Evolutionary conservation across 2,329 filamentous ascomycete genomes (phyloP).

Genomic region (Scorias spongiosa): DNA sequence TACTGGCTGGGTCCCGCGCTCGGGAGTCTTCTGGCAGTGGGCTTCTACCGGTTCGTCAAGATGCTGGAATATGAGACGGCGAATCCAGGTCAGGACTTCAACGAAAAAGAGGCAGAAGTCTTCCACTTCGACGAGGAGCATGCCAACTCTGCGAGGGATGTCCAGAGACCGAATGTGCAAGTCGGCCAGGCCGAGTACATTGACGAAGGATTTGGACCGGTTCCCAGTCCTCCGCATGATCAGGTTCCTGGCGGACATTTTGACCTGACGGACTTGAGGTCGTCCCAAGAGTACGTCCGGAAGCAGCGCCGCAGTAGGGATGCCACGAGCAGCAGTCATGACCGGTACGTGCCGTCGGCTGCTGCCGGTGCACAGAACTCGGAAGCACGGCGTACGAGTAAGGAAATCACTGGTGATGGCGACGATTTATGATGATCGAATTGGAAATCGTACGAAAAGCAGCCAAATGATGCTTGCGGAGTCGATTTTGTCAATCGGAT

Average conservation of each 20-base stretch:
- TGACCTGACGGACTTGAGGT: neutral
- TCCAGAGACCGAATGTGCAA: constrained; percentile 12
- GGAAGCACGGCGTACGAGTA: too few species aligned
- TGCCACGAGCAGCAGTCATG: neutral
- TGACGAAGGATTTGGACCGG: neutral
- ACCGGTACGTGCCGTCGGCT: neutral
- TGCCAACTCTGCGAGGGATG: constrained; percentile 16
- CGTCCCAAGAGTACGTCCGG: neutral
- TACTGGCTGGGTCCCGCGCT: constrained; percentile 36
- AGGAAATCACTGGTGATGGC: too few species aligned
- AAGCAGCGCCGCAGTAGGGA: neutral
- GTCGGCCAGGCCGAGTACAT: neutral
- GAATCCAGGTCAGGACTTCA: constrained; percentile 32
- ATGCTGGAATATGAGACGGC: constrained; percentile 35
- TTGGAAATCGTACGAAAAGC: too few species aligned
- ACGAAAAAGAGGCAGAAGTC: constrained; percentile 26
- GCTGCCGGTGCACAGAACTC: too few species aligned
- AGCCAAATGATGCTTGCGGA: too few species aligned
- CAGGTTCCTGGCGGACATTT: neutral
- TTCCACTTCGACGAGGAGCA: constrained; percentile 23
- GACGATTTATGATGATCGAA: too few species aligned
- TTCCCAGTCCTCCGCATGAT: neutral
- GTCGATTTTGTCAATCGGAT: too few species aligned
- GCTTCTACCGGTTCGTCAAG: constrained; percentile 36
- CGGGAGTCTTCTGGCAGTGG: constrained; percentile 29